Evolutionary conservation across 345 rosid genomes (phyloP), one percentile per base, ranked within the genome.

Genomic region (sweet orange (Citrus sinensis)): DNA sequence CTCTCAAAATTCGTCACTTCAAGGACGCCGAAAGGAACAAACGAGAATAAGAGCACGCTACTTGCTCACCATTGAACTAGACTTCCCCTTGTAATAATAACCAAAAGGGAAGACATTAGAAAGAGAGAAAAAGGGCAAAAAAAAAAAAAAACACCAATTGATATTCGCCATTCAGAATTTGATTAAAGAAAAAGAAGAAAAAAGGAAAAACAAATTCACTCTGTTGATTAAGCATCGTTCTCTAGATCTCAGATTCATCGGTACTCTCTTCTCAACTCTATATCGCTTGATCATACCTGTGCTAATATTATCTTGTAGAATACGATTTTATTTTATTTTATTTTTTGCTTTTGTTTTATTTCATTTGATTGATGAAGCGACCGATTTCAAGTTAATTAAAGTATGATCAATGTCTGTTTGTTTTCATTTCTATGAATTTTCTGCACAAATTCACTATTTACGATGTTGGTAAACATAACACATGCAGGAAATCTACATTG

Each of bases 171-270:
- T 46, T 46, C 51, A 4, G 14, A 13, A 46, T 46, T 46, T 46
- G 14, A 46, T 13, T 46, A 11, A 9, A 40, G 0, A 68, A 9
- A 68, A 9, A 39, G 24, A 20, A 10, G 5, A 5, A n/a, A 24
- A 40, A 40, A n/a, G 5, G 19, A 70, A 8, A 70, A 70, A 25
- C 34, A 27, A 46, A 25, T 17, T 16, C 19, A 27, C 71, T 67
- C 71, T 39, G 5, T 67, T 24, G 51, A 39, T 67, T 37, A 39
- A 67, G 68, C 68, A 64, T 17, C 68, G 35, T 17, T 64, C 40
- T 17, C 34, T 35, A 64, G 68, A 64, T 64, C 68, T 64, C 68
- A 64, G 68, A 64, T 32, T 37, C 68, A 64, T 32, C 68, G 68
- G 68, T 64, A 64, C 8, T 64, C n/a, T 64, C 35, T 32, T 64